Evolutionary conservation across 148 eudicot species (phyloP).

Genomic region (Hydrangea macrophylla): DNA sequence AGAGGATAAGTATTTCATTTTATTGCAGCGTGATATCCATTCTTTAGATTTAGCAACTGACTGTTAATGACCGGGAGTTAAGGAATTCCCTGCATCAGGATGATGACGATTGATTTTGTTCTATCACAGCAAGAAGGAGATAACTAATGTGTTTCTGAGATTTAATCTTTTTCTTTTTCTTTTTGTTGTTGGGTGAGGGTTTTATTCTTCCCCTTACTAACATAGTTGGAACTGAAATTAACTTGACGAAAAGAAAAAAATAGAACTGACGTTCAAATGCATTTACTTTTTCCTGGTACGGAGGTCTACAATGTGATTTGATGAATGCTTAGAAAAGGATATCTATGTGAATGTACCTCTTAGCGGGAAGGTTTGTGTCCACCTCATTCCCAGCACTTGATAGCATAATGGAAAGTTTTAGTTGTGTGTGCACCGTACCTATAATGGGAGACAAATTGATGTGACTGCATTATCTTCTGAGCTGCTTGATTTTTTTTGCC

Average conservation of each 20-base stretch:
- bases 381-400: neutral
- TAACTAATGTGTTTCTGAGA: neutral
- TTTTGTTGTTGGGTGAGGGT: neutral
- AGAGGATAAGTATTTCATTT: neutral
- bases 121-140: neutral
- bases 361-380: constrained; percentile 2
- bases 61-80: neutral
- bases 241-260: too few relatives aligned
- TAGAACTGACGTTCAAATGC: constrained; percentile 5
- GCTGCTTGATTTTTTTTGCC: neutral
- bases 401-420: neutral
- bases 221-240: neutral
- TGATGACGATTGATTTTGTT: neutral
- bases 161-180: neutral
- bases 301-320: constrained; percentile 2
- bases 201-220: too few relatives aligned
- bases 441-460: constrained; percentile 14
- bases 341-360: neutral
- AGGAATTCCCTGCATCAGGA: neutral
- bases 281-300: neutral
- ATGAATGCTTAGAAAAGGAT: constrained; percentile 2
- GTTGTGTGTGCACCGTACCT: neutral
- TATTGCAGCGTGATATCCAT: neutral
- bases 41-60: neutral
- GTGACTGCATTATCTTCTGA: neutral